Evolutionary conservation across 495 filamentous ascomycete species (phyloP).

Genomic region (Hapsidospora chrysogenum): DNA sequence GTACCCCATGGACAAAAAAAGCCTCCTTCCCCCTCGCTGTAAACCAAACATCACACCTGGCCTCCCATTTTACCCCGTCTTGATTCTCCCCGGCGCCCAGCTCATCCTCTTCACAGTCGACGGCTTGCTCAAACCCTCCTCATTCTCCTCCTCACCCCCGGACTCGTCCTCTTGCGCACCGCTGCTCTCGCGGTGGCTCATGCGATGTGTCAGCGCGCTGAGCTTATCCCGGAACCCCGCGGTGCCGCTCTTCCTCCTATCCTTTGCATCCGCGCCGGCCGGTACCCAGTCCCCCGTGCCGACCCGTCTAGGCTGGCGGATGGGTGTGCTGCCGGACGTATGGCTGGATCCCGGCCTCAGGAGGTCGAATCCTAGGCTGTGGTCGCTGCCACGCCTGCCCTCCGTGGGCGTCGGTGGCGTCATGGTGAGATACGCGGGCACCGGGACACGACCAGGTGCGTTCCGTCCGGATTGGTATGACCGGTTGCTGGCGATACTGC

Average conservation of each 20-base stretch:
- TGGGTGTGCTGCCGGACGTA: constrained; percentile 10
- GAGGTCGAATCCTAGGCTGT: constrained; percentile 5
- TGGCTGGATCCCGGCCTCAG: constrained; percentile 14
- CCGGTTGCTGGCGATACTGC: constrained; percentile 26
- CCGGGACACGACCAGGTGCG: constrained; percentile 5
- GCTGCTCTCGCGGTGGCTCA: constrained; percentile 17
- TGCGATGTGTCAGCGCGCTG: constrained; percentile 16
- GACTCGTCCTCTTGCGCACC: background rate
- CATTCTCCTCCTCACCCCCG: background rate
- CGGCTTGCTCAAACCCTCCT: background rate
- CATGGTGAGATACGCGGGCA: constrained; percentile 22
- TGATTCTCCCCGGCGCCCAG: background rate
- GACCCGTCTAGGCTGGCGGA: constrained; percentile 12
- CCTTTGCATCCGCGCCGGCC: constrained; percentile 5
- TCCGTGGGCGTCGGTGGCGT: constrained; percentile 20
- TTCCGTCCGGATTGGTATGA: constrained; percentile 13
- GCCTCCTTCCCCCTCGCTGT: no score
- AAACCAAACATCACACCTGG: no score
- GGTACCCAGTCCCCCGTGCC: constrained; percentile 6
- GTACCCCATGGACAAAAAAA: no score
- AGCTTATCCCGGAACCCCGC: constrained; percentile 23
- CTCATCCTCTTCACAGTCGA: background rate
- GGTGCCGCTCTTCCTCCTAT: constrained; percentile 8
- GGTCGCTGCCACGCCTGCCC: constrained; percentile 4
- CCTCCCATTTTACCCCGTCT: background rate